Conservation (phyloP, 805 yeast species). For the Lipomyces mesembrius region DNA sequence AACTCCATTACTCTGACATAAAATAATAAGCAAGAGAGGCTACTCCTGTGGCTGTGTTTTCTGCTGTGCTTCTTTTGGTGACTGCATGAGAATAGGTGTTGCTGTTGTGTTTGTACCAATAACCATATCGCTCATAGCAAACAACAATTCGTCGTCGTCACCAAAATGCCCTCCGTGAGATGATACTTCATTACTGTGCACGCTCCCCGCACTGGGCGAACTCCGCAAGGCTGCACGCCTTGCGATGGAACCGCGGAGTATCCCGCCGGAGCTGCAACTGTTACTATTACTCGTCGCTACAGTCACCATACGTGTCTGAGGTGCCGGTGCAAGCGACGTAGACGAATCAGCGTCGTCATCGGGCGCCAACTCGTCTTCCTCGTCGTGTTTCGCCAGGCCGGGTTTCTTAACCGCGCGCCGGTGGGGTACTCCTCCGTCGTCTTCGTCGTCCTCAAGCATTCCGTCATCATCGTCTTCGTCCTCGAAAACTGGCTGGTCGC, state of each 20-base stretch:
- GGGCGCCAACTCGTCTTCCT: neutral
- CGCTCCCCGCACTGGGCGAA: slow-evolving; percentile 10
- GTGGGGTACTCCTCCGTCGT: slow-evolving; percentile 6
- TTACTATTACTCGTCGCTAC: neutral
- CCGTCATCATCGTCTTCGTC: slow-evolving; percentile 31
- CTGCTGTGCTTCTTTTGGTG: neutral
- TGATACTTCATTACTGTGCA: slow-evolving; percentile 11
- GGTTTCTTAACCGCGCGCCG: slow-evolving; percentile 5
- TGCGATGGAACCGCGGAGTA: slow-evolving; percentile 2
- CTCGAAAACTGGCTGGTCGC: slow-evolving; percentile 34
- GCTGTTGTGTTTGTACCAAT: neutral
- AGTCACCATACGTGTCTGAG: neutral
- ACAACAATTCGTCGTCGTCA: slow-evolving; percentile 47
- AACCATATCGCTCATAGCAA: slow-evolving; percentile 49
- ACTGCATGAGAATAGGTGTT: neutral
- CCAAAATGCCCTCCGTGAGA: slow-evolving; percentile 11
- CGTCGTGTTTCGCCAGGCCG: slow-evolving; percentile 14
- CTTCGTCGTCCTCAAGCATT: slow-evolving; percentile 13
- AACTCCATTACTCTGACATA: slow-evolving; percentile 1
- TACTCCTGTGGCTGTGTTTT: neutral
- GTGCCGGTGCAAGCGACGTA: neutral
- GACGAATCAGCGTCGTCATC: slow-evolving; percentile 7
- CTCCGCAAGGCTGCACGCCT: slow-evolving; percentile 10
- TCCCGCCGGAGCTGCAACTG: slow-evolving; percentile 2
- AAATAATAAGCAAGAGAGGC: neutral